These are phyloP conservation scores for Phytophthora sp. DNA, from an alignment of 352 stramenopile genomes.

Conservation along the genomic window DNA sequence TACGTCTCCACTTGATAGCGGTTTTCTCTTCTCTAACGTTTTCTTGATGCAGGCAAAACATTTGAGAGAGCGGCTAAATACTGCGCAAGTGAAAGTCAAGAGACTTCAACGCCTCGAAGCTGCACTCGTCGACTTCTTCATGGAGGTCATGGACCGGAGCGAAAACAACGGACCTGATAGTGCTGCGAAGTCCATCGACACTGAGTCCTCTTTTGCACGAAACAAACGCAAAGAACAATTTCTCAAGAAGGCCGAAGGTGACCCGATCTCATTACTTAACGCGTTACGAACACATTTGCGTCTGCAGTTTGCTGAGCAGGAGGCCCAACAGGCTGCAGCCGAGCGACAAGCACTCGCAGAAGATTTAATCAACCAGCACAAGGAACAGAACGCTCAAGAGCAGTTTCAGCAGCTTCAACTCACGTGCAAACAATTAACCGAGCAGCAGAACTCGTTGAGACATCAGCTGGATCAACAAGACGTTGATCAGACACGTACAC, in stretches of 20 bases:
- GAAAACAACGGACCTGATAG: slow-evolving; percentile 9
- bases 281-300: slow-evolving; percentile 71
- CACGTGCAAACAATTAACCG: slow-evolving; percentile 22
- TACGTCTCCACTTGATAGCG: not conserved
- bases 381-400: slow-evolving; percentile 41
- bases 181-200: slow-evolving; percentile 14
- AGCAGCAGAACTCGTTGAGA: slow-evolving; percentile 39
- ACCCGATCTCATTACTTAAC: slow-evolving; percentile 75
- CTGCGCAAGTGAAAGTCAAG: slow-evolving; percentile 72
- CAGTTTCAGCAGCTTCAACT: slow-evolving; percentile 49
- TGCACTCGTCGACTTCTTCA: slow-evolving; percentile 74
- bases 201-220: slow-evolving; percentile 48
- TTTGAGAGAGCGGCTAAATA: slow-evolving; percentile 65
- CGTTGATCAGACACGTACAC: slow-evolving; percentile 33
- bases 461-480: slow-evolving; percentile 42
- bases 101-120: slow-evolving; percentile 64
- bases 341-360: slow-evolving; percentile 35
- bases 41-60: slow-evolving; percentile 50
- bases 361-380: slow-evolving; percentile 41
- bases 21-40: not conserved
- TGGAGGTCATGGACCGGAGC: slow-evolving; percentile 69
- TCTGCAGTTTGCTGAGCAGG: slow-evolving; percentile 60
- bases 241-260: slow-evolving; percentile 60
- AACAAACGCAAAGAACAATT: slow-evolving; percentile 63
- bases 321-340: slow-evolving; percentile 41